Percentiles rank a stretch among this genome's conserved stretches.
These are phyloP conservation scores for Omphalotus olearius DNA, from an alignment of 1,284 basidiomycete genomes.

Conservation along the genomic window DNA sequence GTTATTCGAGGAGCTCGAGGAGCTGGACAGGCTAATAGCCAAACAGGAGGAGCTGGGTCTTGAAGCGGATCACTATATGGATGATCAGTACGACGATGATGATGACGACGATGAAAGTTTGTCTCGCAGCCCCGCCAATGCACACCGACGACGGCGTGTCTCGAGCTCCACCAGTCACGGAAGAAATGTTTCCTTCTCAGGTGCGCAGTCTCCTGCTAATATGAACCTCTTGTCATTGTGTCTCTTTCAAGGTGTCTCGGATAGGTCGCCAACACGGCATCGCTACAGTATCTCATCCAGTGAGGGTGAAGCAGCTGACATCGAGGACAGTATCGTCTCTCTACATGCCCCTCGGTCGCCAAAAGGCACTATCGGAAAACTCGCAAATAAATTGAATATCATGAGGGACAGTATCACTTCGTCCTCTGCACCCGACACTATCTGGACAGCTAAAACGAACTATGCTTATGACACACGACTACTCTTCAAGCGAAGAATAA, in stretches of 20 bases:
- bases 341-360: slow-evolving; percentile 22
- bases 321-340: slow-evolving; percentile 37
- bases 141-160: slow-evolving; percentile 17
- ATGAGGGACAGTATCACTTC: slow-evolving; percentile 43
- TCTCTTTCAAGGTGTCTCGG: background rate
- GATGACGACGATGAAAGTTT: slow-evolving; percentile 46
- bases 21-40: slow-evolving; percentile 64
- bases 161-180: slow-evolving; percentile 20
- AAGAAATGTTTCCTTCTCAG: slow-evolving; percentile 3
- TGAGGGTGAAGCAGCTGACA: slow-evolving; percentile 39
- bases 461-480: slow-evolving; percentile 88
- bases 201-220: background rate
- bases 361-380: slow-evolving; percentile 37
- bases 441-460: slow-evolving; percentile 83
- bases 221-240: background rate
- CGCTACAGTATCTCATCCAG: slow-evolving; percentile 52
- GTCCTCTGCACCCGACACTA: slow-evolving; percentile 40
- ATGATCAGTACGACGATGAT: slow-evolving; percentile 68
- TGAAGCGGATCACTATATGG: slow-evolving; percentile 42
- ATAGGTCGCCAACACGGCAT: slow-evolving; percentile 22
- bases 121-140: slow-evolving; percentile 23
- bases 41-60: slow-evolving; percentile 66
- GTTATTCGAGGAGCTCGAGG: slow-evolving; percentile 56
- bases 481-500: slow-evolving; percentile 89
- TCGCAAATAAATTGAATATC: slow-evolving; percentile 46